phyloP scores from a whole-genome alignment of 257 asterid genomes.

The Ajuga chamaepitys region DNA sequence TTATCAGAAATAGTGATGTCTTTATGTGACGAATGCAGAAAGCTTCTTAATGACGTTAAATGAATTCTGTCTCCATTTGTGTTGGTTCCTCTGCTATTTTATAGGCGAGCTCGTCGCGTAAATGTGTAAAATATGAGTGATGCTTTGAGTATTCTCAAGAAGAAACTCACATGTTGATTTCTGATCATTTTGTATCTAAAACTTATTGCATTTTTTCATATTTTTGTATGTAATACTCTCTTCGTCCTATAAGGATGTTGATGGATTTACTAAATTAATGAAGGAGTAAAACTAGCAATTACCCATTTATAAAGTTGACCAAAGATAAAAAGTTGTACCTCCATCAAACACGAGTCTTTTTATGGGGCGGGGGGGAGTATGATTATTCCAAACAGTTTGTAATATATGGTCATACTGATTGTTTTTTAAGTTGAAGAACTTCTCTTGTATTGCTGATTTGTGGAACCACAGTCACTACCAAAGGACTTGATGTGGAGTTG shows the following conservation, averaged over 20 bases:
- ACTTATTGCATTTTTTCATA: not conserved
- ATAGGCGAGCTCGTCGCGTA: not conserved
- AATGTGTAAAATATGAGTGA: not conserved
- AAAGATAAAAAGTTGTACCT: too few species aligned
- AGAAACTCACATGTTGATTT: not conserved
- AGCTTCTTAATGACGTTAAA: not conserved
- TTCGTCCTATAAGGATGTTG: too few species aligned
- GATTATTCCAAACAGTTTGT: too few species aligned
- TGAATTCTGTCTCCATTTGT: not conserved
- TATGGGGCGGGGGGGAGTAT: not conserved
- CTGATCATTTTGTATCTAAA: not conserved
- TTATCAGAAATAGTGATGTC: not conserved
- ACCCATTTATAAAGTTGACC: too few species aligned
- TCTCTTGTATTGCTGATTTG: conserved; percentile 14
- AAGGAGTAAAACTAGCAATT: too few species aligned
- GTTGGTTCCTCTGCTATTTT: not conserved
- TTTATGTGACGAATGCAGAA: not conserved
- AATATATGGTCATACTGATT: not conserved
- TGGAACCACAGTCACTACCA: conserved; percentile 79
- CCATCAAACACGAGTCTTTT: too few species aligned
- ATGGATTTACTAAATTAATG: too few species aligned
- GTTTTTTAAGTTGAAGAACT: conserved; percentile 3
- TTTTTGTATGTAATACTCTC: not conserved
- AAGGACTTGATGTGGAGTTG: conserved; percentile 76
- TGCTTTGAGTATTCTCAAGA: too few species aligned